Evolutionary conservation across 2,329 filamentous ascomycete species (phyloP).

Genomic region (Pseudomassariella vexata): DNA sequence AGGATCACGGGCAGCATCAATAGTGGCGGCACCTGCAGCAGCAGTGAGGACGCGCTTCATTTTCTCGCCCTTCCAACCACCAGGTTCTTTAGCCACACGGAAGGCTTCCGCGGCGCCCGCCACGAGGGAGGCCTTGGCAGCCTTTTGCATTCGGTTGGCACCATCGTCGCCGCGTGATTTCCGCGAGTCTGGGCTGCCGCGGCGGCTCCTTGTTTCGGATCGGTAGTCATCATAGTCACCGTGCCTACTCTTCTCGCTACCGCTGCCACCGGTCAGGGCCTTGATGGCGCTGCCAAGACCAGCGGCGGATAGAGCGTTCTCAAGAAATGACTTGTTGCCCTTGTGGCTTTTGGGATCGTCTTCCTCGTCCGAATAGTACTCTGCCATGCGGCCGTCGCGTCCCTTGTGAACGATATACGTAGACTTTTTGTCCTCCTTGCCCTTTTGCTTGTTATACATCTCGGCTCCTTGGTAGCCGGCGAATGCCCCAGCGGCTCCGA

Average conservation of each 20-base stretch:
- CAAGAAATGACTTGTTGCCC: constrained; percentile 59
- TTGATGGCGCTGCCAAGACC: constrained; percentile 58
- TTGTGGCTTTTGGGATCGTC: constrained; percentile 49
- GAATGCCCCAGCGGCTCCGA: constrained; percentile 58
- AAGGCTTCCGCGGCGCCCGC: constrained; percentile 91
- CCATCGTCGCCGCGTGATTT: constrained; percentile 40
- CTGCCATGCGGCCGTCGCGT: constrained; percentile 44
- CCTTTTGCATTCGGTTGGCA: constrained; percentile 67
- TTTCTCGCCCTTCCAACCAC: constrained; percentile 85
- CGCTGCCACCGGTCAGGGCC: constrained; percentile 45
- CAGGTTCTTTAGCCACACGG: constrained; percentile 81
- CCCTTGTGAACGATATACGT: constrained; percentile 47
- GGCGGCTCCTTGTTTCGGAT: constrained; percentile 20
- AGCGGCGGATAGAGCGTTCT: constrained; percentile 56
- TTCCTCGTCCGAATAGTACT: constrained; percentile 55
- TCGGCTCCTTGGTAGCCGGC: constrained; percentile 60
- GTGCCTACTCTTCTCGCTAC: constrained; percentile 30
- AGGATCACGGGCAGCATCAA: constrained; percentile 71
- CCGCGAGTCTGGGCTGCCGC: constrained; percentile 33
- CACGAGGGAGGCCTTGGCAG: constrained; percentile 83
- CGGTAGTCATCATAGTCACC: constrained; percentile 34
- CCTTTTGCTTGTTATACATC: constrained; percentile 54
- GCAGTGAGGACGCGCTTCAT: constrained; percentile 88
- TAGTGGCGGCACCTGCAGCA: constrained; percentile 76
- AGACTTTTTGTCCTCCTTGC: constrained; percentile 49